A percentile compares a stretch with the other conserved stretches of the same genome.
Conservation (phyloP, 1,284 basidiomycete species). For the Cronartium ribicola region DNA sequence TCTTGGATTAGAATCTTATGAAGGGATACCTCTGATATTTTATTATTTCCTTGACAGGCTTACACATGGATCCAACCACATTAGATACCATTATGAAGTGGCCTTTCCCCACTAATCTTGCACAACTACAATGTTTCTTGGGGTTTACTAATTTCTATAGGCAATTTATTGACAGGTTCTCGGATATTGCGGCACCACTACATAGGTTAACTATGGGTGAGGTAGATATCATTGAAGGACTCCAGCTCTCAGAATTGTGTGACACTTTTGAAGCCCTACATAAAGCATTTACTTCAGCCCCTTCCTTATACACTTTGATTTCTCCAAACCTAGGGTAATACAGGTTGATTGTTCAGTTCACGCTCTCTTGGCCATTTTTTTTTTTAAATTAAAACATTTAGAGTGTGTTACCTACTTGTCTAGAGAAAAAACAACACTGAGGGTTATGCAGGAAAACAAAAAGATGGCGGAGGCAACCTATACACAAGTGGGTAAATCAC, state of each 20-base stretch:
- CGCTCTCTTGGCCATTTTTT: constrained; percentile 42
- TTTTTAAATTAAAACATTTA: too few species aligned
- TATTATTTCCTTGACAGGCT: background rate
- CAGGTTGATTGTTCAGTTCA: constrained; percentile 47
- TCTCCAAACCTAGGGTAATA: constrained; percentile 45
- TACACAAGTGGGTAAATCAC: too few species aligned
- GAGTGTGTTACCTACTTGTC: too few species aligned
- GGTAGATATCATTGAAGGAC: background rate
- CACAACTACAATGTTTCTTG: background rate
- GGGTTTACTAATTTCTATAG: constrained; percentile 16
- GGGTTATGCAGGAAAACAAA: too few species aligned
- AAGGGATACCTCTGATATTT: too few species aligned
- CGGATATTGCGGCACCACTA: background rate
- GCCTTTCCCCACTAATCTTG: background rate
- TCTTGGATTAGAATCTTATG: too few species aligned
- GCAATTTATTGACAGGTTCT: constrained; percentile 10
- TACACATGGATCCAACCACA: constrained; percentile 4
- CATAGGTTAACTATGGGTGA: background rate
- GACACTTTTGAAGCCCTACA: background rate
- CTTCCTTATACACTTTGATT: constrained; percentile 15
- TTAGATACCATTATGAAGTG: constrained; percentile 8
- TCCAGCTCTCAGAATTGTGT: background rate
- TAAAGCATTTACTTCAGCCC: background rate
- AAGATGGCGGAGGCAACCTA: too few species aligned
- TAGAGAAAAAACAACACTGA: too few species aligned